Base-by-base conservation (phyloP, 116 monocot genomes). In the Posidonia oceanica region DNA sequence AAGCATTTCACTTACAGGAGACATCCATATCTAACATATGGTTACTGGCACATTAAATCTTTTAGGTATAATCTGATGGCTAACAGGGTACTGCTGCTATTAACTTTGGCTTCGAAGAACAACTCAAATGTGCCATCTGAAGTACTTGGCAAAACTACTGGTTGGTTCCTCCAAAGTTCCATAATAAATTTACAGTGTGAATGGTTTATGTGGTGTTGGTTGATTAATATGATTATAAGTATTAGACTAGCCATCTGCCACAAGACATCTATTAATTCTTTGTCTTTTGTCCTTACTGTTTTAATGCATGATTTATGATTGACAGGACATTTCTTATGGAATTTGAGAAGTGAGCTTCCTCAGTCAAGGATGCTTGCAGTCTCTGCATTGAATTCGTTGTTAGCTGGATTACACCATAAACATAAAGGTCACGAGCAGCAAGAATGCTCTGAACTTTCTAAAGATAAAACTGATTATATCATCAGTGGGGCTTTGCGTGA, bases 1-100 rank as follows among this genome's bases (percentile, higher is more conserved):
- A 29, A 14, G 3, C 51, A 41, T 66, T 60, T 23, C 55, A 63
- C 16, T 63, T 63, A 56, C 55, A 63, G n/a, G 11, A 8, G 17
- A n/a, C 18, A 40, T 66, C 6, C 3, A 17, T 13, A 16, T 39
- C 39, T 5, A n/a, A 64, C 2, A 39, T 39, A 16, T 17, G 2
- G 39, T 64, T 39, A 64, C 40, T 64, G 12, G 16, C 22, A 10
- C 57, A 8, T 23, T 69, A 13, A 72, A 22, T 67, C 36, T 73
- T 74, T 53, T 75, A 98, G 98, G 86, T 98, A 98, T 61, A 82
- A 93, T 81, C 78, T 98, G 76, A 98, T 98, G 98, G 93, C 88
- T 74, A 90, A 93, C 72, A 80, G 98, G 75, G 78, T 90, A 51
- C 82, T 98, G 15, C 83, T 98, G 52, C 76, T 98, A 70, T 68